Percentiles rank a stretch among this genome's conserved stretches.
phyloP scores from a whole-genome alignment of 2,329 filamentous ascomycete species.

The Catunica adiposa region DNA sequence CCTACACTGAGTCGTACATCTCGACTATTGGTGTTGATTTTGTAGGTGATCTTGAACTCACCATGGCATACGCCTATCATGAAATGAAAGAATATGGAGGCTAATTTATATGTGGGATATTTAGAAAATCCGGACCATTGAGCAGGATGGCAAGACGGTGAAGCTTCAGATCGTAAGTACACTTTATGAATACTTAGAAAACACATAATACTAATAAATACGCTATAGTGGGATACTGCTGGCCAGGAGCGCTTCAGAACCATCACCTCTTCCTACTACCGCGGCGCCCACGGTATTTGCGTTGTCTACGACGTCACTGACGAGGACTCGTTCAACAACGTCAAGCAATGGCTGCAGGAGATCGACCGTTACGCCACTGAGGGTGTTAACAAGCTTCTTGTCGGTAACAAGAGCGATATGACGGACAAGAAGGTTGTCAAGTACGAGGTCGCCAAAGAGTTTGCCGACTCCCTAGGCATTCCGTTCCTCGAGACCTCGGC shows the following conservation, averaged over 20 bases:
- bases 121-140: constrained; percentile 99
- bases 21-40: constrained; percentile 99
- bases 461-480: constrained; percentile 95
- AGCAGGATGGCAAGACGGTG: constrained; percentile 98
- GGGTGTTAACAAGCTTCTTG: constrained; percentile 97
- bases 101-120: neutral
- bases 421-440: constrained; percentile 99
- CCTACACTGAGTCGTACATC: constrained; percentile 99
- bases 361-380: constrained; percentile 98
- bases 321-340: constrained; percentile 99
- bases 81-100: neutral
- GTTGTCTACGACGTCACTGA: constrained; percentile 99
- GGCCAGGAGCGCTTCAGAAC: constrained; percentile 99
- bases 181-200: too few relatives aligned
- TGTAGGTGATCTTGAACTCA: constrained; percentile 39
- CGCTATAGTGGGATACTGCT: constrained; percentile 82
- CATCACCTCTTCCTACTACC: constrained; percentile 99
- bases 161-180: constrained; percentile 89
- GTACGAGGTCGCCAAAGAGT: constrained; percentile 99
- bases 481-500: constrained; percentile 99
- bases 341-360: constrained; percentile 99
- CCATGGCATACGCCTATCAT: neutral
- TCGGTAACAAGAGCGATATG: constrained; percentile 99
- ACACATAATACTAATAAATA: neutral
- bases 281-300: constrained; percentile 96